phyloP scores from a whole-genome alignment of 108 stramenopile genomes.

The Stephanodiscus minutulus region DNA sequence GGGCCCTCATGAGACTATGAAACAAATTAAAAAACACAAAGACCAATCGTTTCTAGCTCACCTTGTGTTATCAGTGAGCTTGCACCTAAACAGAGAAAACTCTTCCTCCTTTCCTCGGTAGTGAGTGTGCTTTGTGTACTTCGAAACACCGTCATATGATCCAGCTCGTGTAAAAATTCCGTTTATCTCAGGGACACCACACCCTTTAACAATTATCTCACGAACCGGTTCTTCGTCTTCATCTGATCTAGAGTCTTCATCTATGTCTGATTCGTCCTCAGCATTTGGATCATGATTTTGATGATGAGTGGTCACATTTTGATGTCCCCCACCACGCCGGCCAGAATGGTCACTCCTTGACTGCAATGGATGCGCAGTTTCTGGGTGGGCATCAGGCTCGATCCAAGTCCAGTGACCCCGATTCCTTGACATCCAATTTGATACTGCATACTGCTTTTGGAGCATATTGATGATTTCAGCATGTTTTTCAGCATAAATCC shows the following conservation, averaged over 20 bases:
- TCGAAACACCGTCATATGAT: slow-evolving; percentile 49
- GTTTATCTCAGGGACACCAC: slow-evolving; percentile 72
- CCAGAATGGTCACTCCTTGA: slow-evolving; percentile 46
- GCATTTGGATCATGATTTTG: slow-evolving; percentile 67
- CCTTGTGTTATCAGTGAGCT: slow-evolving; percentile 76
- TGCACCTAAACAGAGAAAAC: slow-evolving; percentile 73
- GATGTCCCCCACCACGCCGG: slow-evolving; percentile 47
- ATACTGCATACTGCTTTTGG: slow-evolving; percentile 50
- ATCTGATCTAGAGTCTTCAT: slow-evolving; percentile 72
- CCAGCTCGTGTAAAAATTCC: slow-evolving; percentile 64
- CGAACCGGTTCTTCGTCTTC: slow-evolving; percentile 71
- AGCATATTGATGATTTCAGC: slow-evolving; percentile 62
- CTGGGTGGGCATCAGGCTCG: slow-evolving; percentile 55
- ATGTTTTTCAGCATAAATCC: slow-evolving; percentile 60
- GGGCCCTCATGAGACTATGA: neutral
- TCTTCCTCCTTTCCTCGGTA: slow-evolving; percentile 47
- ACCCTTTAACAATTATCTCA: slow-evolving; percentile 63
- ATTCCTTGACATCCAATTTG: slow-evolving; percentile 73
- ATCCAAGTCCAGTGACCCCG: slow-evolving; percentile 64
- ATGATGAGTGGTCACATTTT: slow-evolving; percentile 35
- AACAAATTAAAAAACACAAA: neutral
- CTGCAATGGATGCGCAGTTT: slow-evolving; percentile 34
- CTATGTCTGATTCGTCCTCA: slow-evolving; percentile 67
- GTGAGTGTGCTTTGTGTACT: slow-evolving; percentile 45
- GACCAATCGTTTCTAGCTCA: neutral